These are phyloP conservation scores for Penicillium sp. DNA, from an alignment of 2,329 filamentous ascomycete species.

Conservation along the genomic window DNA sequence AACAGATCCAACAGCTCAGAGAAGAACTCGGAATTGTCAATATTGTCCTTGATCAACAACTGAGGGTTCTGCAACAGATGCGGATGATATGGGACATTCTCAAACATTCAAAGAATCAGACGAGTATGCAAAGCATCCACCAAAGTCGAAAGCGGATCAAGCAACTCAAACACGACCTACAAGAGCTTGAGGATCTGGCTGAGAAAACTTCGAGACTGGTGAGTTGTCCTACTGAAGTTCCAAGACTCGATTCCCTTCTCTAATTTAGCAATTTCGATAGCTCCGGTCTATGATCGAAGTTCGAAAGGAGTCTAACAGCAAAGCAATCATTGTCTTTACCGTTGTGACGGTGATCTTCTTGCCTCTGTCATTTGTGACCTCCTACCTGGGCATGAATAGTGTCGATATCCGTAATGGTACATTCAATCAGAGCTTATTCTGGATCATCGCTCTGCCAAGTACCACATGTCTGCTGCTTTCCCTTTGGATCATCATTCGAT, in stretches of 20 bases:
- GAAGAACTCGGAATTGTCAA: constrained; percentile 9
- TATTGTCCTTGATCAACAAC: constrained; percentile 6
- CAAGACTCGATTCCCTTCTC: background rate
- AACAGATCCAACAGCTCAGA: constrained; percentile 6
- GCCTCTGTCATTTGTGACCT: background rate
- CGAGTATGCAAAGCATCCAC: constrained; percentile 2
- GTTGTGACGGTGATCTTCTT: background rate
- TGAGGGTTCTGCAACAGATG: constrained; percentile 2
- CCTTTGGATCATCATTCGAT: background rate
- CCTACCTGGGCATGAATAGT: background rate
- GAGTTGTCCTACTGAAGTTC: background rate
- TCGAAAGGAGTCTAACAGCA: too few relatives aligned
- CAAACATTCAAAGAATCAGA: background rate
- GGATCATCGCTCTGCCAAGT: background rate
- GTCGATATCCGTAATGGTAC: background rate
- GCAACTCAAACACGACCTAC: constrained; percentile 3
- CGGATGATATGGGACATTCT: constrained; percentile 1
- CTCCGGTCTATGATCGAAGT: constrained; percentile 1
- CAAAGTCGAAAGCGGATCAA: constrained; percentile 2
- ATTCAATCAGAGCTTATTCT: background rate
- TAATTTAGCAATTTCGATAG: background rate
- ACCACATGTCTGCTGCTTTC: background rate
- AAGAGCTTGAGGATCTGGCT: constrained; percentile 6
- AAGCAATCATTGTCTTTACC: background rate
- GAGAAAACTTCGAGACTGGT: constrained; percentile 7